phyloP scores from a whole-genome alignment of 352 stramenopile genomes.

The Nothophytophthora sp. region DNA sequence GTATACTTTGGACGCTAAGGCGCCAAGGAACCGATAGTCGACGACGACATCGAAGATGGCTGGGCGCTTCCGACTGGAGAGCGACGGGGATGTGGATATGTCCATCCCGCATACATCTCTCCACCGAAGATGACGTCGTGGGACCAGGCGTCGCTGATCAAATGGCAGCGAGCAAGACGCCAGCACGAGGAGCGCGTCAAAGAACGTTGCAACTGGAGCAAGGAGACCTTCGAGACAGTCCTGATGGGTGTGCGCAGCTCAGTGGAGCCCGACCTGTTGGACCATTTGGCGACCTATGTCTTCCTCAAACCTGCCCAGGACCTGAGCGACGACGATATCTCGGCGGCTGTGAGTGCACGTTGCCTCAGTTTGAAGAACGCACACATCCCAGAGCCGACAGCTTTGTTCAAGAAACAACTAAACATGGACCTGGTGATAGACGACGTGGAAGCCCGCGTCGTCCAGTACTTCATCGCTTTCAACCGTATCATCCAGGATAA shows the following conservation, averaged over 20 bases:
- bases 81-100: constrained; percentile 16
- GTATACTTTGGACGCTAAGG: constrained; percentile 13
- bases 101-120: constrained; percentile 9
- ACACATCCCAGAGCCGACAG: constrained; percentile 4
- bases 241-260: constrained; percentile 1
- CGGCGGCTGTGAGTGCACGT: background rate
- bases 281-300: constrained; percentile 7
- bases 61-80: constrained; percentile 9
- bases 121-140: constrained; percentile 8
- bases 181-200: constrained; percentile 12
- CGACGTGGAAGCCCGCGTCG: constrained; percentile 3
- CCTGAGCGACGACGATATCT: constrained; percentile 7
- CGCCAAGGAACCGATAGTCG: constrained; percentile 6
- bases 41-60: constrained; percentile 2
- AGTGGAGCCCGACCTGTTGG: constrained; percentile 4
- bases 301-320: constrained; percentile 2
- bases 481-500: too few species aligned
- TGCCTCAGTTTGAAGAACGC: constrained; percentile 2
- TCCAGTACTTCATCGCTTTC: constrained; percentile 5
- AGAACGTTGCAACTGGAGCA: constrained; percentile 9
- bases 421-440: constrained; percentile 11
- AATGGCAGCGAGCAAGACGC: constrained; percentile 7
- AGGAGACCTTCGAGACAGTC: constrained; percentile 5
- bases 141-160: constrained; percentile 12
- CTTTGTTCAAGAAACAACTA: constrained; percentile 10